Evolutionary conservation across 108 stramenopile genomes (phyloP).

Genomic region (Epipyxis sp.): DNA sequence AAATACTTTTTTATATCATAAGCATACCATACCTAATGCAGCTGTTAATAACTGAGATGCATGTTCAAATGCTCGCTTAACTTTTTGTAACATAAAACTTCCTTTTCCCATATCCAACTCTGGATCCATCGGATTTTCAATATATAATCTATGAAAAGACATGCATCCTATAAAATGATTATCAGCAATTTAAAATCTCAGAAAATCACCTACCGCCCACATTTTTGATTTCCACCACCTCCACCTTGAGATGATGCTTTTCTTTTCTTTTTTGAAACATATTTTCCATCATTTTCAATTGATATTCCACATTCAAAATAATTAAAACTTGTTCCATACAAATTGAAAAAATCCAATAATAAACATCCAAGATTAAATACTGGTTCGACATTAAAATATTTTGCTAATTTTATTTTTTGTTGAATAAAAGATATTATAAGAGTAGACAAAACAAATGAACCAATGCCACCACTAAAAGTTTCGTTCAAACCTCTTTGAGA

Average conservation of each 20-base stretch:
- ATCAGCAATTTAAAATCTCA: too few species aligned
- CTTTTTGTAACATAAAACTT: constrained; percentile 3
- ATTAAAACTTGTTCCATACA: constrained; percentile 19
- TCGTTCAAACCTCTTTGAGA: constrained; percentile 80
- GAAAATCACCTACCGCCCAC: too few species aligned
- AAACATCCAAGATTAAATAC: constrained; percentile 12
- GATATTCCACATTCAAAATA: background rate
- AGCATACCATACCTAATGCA: too few species aligned
- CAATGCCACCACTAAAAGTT: constrained; percentile 88
- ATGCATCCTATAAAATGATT: too few species aligned
- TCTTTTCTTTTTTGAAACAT: background rate
- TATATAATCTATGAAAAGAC: too few species aligned
- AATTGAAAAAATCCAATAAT: constrained; percentile 22
- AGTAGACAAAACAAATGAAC: constrained; percentile 79
- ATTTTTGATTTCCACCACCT: too few species aligned
- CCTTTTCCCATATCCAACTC: constrained; percentile 8
- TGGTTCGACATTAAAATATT: background rate
- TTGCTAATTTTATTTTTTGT: constrained; percentile 35
- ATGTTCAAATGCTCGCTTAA: constrained; percentile 21
- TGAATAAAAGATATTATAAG: constrained; percentile 83
- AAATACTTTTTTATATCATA: too few species aligned
- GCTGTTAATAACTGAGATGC: constrained; percentile 3
- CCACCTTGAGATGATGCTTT: too few species aligned
- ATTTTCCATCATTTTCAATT: background rate
- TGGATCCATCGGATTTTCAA: constrained; percentile 5